Base-by-base conservation (phyloP, 2,329 filamentous ascomycete species). In the Fusarium sp. region DNA sequence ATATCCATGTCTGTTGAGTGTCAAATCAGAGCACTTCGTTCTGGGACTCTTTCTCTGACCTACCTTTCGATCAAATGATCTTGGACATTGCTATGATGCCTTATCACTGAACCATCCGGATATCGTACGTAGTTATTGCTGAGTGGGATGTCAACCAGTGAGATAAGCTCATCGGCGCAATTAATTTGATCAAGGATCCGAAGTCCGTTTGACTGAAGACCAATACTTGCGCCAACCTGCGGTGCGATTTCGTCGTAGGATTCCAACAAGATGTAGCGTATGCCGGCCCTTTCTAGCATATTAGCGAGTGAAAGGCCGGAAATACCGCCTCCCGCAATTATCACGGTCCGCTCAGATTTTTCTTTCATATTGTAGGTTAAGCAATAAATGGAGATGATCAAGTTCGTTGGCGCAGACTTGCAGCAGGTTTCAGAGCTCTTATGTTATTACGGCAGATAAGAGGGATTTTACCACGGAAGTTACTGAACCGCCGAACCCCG, bases 201-300 rank as follows among this genome's bases (percentile, higher is more conserved):
- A 8, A 77, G 63, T 1, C 84, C 84, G 23, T 84, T 80, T 1
- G 86, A 79, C 0, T 81, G 66, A 1, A 88, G 70, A 3, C 80
- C 84, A 33, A 89, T 85, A 7, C 81, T 83, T 1, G 86, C 86
- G 1, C 87, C 87, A 0, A 84, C 77, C 25, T 83, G 78, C 0
- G 86, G 85, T 1, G 82, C 82, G 27, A 88, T 82, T 0, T 81
- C 74, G 0, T 66, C 31, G 49, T 84, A 77, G 0, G 78, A 77
- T 67, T 89, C 87, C 0, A 89, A 80, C 1, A 89, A 63, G 5
- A 86, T 64, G 69, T 83, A 88, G 62, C 87, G 81, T 56, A 89
- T 83, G 18, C 49, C 52, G 3, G 42, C 35, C 25, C 21, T 55
- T 10, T 74, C 64, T 0, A 74, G 21, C 59, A 66, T 67, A 4